Evolutionary conservation across 768 basidiomycete genomes (phyloP), one percentile per base, ranked within the genome.

Genomic region (Trametes coccinea): DNA sequence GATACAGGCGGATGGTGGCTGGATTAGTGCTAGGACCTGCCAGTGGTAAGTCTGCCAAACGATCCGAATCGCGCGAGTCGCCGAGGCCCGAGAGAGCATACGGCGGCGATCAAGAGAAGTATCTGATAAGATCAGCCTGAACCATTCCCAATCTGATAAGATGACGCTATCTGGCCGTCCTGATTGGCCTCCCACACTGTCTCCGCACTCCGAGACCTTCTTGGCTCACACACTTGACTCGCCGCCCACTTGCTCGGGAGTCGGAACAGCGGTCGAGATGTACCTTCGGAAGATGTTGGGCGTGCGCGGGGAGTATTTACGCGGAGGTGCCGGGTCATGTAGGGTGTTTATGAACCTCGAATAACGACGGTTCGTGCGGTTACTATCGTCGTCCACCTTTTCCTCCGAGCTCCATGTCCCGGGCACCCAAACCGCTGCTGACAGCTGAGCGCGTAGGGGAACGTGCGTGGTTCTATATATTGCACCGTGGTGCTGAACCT

Each of bases 51-150:
- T 22, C 22, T 22, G 22, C 22, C 22, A 22, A 22, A 22, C 22
- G 22, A 22, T 22, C 22, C 22, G 22, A 22, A 22, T 37, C 16
- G 44, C 44, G 44, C n/a, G 45, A 5, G 22, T n/a, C 10, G 27
- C 27, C 45, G 27, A 27, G 22, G 43, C 16, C 43, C 43, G 43
- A 16, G 43, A 11, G 43, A 44, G 22, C 22, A 22, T 22, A 22
- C 34, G 34, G 34, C 11, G 5, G 34, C 34, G 34, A 37, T 37
- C 34, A 37, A 22, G 34, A 37, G 34, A 46, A 46, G 17, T 53
- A 60, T 53, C 59, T 60, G 59, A 60, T 60, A 60, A 60, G 59
- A 60, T 60, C 17, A 29, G 34, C 34, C 11, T 37, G 34, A 37
- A 37, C 34, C 11, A 37, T 37, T 11, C 5, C 14, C 34, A 46